Conservation (phyloP, 2,329 filamentous ascomycete species). For the Fusarium ramigenum region DNA sequence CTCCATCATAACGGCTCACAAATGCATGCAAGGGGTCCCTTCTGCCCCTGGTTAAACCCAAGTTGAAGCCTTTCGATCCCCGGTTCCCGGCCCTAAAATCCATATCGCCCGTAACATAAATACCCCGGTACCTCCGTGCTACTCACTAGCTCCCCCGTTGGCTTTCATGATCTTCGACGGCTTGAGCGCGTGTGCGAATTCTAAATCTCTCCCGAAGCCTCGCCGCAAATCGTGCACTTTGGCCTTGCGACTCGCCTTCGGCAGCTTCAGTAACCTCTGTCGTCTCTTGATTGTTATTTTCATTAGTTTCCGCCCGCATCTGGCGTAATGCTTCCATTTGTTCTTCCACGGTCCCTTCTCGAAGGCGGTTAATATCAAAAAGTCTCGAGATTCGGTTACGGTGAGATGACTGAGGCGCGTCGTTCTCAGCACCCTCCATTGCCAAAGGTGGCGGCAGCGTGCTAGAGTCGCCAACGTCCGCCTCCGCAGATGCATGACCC, state of each 20-base stretch:
- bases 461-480: slow-evolving; percentile 34
- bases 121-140: not conserved
- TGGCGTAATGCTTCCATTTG: slow-evolving; percentile 68
- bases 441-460: slow-evolving; percentile 54
- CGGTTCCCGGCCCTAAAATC: not conserved
- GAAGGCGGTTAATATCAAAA: slow-evolving; percentile 65
- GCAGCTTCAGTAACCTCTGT: slow-evolving; percentile 24
- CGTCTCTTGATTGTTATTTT: slow-evolving; percentile 28
- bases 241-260: slow-evolving; percentile 49
- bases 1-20: not conserved
- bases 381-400: slow-evolving; percentile 61
- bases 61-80: not conserved
- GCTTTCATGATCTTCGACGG: slow-evolving; percentile 29
- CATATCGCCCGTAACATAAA: not conserved
- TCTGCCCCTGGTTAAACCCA: not conserved
- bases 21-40: not conserved
- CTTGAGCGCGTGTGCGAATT: slow-evolving; percentile 59
- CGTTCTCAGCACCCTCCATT: slow-evolving; percentile 50
- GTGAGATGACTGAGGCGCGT: slow-evolving; percentile 47
- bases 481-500: slow-evolving; percentile 31
- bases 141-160: slow-evolving; percentile 2
- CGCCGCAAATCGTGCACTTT: slow-evolving; percentile 57
- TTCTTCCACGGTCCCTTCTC: slow-evolving; percentile 68
- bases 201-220: slow-evolving; percentile 64
- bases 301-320: slow-evolving; percentile 45